Base-by-base conservation (phyloP, 2,329 filamentous ascomycete genomes). In the Hypoxylon sp. region DNA sequence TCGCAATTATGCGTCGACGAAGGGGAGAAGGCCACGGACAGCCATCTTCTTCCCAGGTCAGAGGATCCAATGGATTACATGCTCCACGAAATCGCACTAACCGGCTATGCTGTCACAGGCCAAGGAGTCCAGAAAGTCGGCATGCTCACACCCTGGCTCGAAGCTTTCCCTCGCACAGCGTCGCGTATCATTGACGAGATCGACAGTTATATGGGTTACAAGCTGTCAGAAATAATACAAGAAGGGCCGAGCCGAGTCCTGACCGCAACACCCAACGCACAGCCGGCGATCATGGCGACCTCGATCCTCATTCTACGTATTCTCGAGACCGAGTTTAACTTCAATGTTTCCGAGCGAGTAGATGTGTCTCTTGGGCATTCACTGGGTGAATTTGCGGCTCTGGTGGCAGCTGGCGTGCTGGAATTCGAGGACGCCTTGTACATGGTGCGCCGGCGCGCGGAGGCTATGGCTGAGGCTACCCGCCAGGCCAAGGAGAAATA, bases 271-370 rank as follows among this genome's bases (percentile, higher is more conserved):
- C 88, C 91, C 69, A 94, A 97, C 76, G 92, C 95, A 3, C 95
- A 98, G 78, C 95, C 95, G 1, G 94, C 95, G 72, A 97, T 97
- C 78, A 97, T 98, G 93, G 93, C 93, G 12, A 96, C 93, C 3
- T 96, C 93, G 26, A 89, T 97, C 75, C 86, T 97, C 63, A 96
- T 97, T 74, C 85, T 97, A 57, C 90, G 92, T 59, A 89, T 97
- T 64, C 85, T 98, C 68, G 93, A 97, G 80, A 83, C 87, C 65
- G 92, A 97, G 70, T 97, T 95, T 75, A 88, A 86, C 40, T 97
- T 97, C 80, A 83, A 87, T 61, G 86, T 89, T 5, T 79, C 82
- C 7, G 87, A 91, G 59, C 85, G 90, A 63, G 89, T 93, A 44
- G 92, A 97, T 79, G 88, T 96, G 33, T 92, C 92, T 0, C 84